Conservation (phyloP, 164 flowering plant genomes). For the Aristolochia fimbriata region DNA sequence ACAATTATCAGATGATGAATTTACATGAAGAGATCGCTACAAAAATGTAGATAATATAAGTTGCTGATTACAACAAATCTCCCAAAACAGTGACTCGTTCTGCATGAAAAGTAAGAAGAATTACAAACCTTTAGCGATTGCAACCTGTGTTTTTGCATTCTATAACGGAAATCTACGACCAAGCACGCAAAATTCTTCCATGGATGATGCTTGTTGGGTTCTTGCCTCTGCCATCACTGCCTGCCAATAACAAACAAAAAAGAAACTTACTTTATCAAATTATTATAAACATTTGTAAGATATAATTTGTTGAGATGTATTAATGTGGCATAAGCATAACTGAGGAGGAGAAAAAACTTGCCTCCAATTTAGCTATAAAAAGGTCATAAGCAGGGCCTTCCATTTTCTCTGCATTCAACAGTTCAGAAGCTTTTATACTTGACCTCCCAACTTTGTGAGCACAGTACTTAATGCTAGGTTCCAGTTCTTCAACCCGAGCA, state of each 20-base stretch:
- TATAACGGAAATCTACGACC: conserved; percentile 86
- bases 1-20: too few species aligned
- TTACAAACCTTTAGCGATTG: conserved; percentile 76
- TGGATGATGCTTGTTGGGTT: conserved; percentile 88
- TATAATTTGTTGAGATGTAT: neutral
- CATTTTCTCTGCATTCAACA: conserved; percentile 75
- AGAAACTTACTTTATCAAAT: neutral
- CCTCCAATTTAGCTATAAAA: conserved; percentile 90
- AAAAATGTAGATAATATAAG: too few species aligned
- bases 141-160: conserved; percentile 85
- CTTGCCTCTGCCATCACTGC: conserved; percentile 96
- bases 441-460: conserved; percentile 83
- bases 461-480: conserved; percentile 85
- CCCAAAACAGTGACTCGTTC: too few species aligned
- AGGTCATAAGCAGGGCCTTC: conserved; percentile 94
- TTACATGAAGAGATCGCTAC: too few species aligned
- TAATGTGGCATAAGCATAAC: neutral
- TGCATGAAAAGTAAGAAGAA: neutral
- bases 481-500: conserved; percentile 93
- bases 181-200: conserved; percentile 90
- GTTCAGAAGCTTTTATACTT: conserved; percentile 71
- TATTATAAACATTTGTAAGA: neutral
- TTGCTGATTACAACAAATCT: too few species aligned
- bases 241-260: conserved; percentile 24
- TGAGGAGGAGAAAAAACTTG: conserved; percentile 12